Evolutionary conservation across 495 filamentous ascomycete species (phyloP), one percentile per base, ranked within the genome.

Genomic region (Hypomontagnella monticulosa): DNA sequence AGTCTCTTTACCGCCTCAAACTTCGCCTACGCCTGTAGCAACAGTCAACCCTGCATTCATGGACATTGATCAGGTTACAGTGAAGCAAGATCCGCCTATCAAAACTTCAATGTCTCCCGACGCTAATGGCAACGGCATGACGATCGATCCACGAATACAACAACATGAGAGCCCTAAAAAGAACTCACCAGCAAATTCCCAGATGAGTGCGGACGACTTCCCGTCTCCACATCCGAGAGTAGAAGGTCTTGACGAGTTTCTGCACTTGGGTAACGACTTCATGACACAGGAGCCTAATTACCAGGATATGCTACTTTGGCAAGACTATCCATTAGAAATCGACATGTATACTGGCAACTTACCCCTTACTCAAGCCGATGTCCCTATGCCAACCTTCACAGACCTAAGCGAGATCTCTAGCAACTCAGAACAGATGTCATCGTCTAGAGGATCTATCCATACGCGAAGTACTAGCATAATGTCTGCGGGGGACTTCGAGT

Each of bases 381-480:
- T 77, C 7, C 42, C 72, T 11, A 71, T 76, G 64, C 63, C 66
- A 8, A 51, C 64, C 9, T 76, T 75, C 43, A 47, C 65, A 2
- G 73, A 74, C n/a, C 58, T 73, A 8, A 75, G 71, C 63, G 69
- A 75, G 33, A 67, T 76, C 20, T 71, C 76, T 12, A 70, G 73
- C 4, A 61, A 63, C 8, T 77, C 78, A 11, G 77, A 81, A 54
- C 66, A 69, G 23, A 70, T 77, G 66, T 71, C 73, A 4, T 79
- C 79, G 0, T 76, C 78, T 1, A 69, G 74, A 38, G 75, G 58
- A 14, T 81, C 80, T 20, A 74, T 77, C n/a, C 79, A 81, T 38
- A 82, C 81, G 15, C 70, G 79, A 27, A 77, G 70, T 18, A 80
- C 78, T 14, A 81, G 79, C 66, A 78, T 78, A 44, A 72, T 78